Percentiles rank a stretch among this genome's conserved stretches.
Evolutionary conservation across 2,329 filamentous ascomycete genomes (phyloP).

Genomic region (Elsinoe fawcettii): DNA sequence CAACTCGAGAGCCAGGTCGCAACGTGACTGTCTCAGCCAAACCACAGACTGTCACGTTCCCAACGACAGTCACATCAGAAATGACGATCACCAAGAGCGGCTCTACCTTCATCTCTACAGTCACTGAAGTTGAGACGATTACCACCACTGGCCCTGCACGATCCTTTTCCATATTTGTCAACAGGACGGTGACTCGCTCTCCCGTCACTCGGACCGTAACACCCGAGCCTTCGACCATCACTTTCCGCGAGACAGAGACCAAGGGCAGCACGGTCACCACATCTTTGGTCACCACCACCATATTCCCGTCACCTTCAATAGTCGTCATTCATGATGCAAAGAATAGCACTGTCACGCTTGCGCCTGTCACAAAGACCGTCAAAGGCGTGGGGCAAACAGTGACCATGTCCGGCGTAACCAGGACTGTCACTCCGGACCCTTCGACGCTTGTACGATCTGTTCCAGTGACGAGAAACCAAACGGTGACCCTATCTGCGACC

Average conservation of each 20-base stretch:
- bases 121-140: neutral
- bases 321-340: too few species aligned
- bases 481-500: neutral
- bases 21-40: neutral
- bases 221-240: constrained; percentile 1
- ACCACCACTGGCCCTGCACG: neutral
- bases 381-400: neutral
- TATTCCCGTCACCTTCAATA: neutral
- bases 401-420: neutral
- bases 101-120: neutral
- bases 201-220: constrained; percentile 8
- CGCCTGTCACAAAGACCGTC: too few species aligned
- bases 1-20: neutral
- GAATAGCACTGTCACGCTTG: too few species aligned
- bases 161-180: neutral
- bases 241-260: neutral
- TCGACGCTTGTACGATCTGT: neutral
- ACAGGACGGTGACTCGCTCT: neutral
- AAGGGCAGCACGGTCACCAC: neutral
- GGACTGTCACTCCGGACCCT: neutral
- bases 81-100: constrained; percentile 7
- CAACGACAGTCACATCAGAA: neutral
- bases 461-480: constrained; percentile 1
- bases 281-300: neutral
- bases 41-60: neutral